phyloP scores from a whole-genome alignment of 805 yeast genomes.

The Metschnikowia anglica region DNA sequence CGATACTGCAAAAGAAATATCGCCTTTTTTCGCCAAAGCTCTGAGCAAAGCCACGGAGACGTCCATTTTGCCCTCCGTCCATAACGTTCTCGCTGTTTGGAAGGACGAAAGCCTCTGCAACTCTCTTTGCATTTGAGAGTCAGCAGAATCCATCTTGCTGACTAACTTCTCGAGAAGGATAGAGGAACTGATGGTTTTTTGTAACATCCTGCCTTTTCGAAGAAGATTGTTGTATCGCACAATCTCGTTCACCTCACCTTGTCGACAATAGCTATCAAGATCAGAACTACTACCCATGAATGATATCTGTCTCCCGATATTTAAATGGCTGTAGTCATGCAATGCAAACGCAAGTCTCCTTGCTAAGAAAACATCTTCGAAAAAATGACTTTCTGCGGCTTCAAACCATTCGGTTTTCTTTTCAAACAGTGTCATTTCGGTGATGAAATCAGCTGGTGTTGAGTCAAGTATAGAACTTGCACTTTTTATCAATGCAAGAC shows the following conservation, averaged over 20 bases:
- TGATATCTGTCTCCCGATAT: neutral
- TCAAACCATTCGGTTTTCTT: slow-evolving; percentile 15
- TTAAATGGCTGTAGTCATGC: neutral
- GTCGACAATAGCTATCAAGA: slow-evolving; percentile 16
- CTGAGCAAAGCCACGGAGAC: slow-evolving; percentile 58
- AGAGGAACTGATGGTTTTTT: slow-evolving; percentile 52
- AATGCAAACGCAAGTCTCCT: slow-evolving; percentile 40
- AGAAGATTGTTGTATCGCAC: slow-evolving; percentile 43
- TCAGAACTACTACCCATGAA: neutral
- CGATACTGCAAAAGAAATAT: slow-evolving; percentile 19
- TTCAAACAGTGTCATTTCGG: slow-evolving; percentile 13
- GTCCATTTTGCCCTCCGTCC: slow-evolving; percentile 59
- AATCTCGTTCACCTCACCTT: slow-evolving; percentile 38
- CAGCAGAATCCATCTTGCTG: slow-evolving; percentile 9
- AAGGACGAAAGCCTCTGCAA: slow-evolving; percentile 18
- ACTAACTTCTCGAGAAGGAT: slow-evolving; percentile 43
- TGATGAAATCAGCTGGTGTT: slow-evolving; percentile 9
- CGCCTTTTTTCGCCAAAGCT: slow-evolving; percentile 17
- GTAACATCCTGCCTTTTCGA: slow-evolving; percentile 37
- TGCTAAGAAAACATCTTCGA: slow-evolving; percentile 36
- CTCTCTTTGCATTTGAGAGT: slow-evolving; percentile 14
- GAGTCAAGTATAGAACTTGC: neutral
- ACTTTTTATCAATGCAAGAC: slow-evolving; percentile 12
- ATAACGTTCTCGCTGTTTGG: slow-evolving; percentile 59
- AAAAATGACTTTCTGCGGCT: slow-evolving; percentile 4